phyloP scores from a whole-genome alignment of 257 asterid species.

The Buddleja alternifolia region DNA sequence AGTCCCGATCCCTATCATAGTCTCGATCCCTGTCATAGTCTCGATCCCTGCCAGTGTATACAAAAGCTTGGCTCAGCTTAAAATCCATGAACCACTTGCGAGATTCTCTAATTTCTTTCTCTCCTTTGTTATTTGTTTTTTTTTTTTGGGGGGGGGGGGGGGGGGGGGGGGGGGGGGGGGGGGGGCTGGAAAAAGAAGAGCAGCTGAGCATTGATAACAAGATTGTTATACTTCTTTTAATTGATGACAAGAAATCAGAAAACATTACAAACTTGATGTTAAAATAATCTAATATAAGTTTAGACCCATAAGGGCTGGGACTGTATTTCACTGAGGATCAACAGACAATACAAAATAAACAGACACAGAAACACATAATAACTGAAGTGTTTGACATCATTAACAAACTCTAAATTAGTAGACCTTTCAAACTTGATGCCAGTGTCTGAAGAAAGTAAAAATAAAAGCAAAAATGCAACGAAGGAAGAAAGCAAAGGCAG shows the following conservation, averaged over 20 bases:
- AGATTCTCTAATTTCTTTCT: too few species aligned
- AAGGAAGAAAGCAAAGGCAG: constrained; percentile 15
- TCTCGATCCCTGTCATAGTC: constrained; percentile 57
- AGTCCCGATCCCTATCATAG: constrained; percentile 58
- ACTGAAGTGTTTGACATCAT: constrained; percentile 8
- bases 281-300: neutral
- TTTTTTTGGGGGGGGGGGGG: too few species aligned
- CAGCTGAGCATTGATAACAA: neutral
- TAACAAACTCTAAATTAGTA: neutral
- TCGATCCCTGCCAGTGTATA: constrained; percentile 47
- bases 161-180: neutral
- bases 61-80: neutral
- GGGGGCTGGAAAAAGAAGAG: neutral
- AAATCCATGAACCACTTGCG: neutral
- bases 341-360: neutral
- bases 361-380: neutral
- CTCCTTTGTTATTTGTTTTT: too few species aligned
- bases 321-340: neutral
- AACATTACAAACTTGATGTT: neutral
- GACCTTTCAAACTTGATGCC: neutral
- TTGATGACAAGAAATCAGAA: neutral
- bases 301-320: neutral
- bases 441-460: neutral
- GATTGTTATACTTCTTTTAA: too few species aligned
- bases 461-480: neutral